Base-by-base conservation (phyloP, 2,329 filamentous ascomycete species). In the Fonsecaea nubica region DNA sequence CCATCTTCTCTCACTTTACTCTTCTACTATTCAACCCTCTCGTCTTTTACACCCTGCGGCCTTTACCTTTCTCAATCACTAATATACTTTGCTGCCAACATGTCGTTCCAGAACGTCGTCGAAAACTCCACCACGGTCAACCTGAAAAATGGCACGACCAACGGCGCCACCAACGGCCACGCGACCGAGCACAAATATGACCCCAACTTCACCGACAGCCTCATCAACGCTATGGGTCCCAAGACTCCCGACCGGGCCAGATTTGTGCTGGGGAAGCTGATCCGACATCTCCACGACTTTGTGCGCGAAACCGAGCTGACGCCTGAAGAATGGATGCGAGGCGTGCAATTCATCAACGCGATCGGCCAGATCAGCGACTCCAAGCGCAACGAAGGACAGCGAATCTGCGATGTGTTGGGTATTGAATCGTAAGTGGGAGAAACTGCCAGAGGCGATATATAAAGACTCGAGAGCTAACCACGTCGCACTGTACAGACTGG, bases 241-340 rank as follows among this genome's bases (percentile, higher is more conserved):
- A 87, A 90, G 73, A 87, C 87, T 12, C 81, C 84, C 60, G 86
- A 88, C 65, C 84, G 91, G 67, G 85, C 87, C 73, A 85, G 88
- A 66, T 81, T 86, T 70, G 82, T 93, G 73, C 81, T 93, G 74
- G 78, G 82, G 67, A 82, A 85, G 33, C 79, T 92, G 72, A 88
- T 92, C 78, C 83, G 80, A 57, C 90, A 93, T 80, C 83, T 93
- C 65, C 91, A 93, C 81, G 90, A 92, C 79, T 93, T 93, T 77
- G 86, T 87, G 64, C 87, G 91, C 65, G 91, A 93, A 75, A 86
- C 91, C 70, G 90, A 93, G 79, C 86, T 93, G 59, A 92, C 88
- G 18, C 84, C 87, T 36, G 90, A 91, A 62, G 91, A 93, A 79
- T 93, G 90, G 90, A 86, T 92, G 78, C 79, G 86, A 7, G 91